Conservation (phyloP, 331 rosid species). For the Arachis monticola region DNA sequence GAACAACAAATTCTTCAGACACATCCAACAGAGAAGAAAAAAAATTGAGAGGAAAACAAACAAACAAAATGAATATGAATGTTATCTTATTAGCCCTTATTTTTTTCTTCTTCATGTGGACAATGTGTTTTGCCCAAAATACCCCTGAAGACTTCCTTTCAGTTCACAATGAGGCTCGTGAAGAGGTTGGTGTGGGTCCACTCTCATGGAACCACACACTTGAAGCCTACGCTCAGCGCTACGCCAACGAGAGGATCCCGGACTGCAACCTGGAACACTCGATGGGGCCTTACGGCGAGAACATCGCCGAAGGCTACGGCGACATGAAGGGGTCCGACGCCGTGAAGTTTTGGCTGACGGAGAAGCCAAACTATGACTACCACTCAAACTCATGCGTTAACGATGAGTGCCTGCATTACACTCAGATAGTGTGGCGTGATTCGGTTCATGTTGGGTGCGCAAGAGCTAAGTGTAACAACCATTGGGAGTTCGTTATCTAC, state of each 20-base stretch:
- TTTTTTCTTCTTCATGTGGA: background rate
- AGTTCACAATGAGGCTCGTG: slow-evolving; percentile 44
- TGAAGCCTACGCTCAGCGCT: slow-evolving; percentile 45
- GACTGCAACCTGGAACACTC: slow-evolving; percentile 53
- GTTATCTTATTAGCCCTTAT: slow-evolving; percentile 13
- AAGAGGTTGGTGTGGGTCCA: slow-evolving; percentile 39
- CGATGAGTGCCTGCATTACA: slow-evolving; percentile 48
- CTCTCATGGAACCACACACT: slow-evolving; percentile 49
- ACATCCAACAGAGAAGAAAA: background rate
- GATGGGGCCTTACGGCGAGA: slow-evolving; percentile 47
- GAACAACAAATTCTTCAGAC: background rate
- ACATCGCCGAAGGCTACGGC: slow-evolving; percentile 35
- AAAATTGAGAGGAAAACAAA: background rate
- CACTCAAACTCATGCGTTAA: slow-evolving; percentile 40
- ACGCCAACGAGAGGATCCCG: slow-evolving; percentile 35
- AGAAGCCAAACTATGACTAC: slow-evolving; percentile 40
- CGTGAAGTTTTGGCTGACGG: slow-evolving; percentile 40
- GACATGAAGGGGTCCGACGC: slow-evolving; percentile 39
- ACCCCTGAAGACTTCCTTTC: slow-evolving; percentile 33
- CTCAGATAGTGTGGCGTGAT: slow-evolving; percentile 51
- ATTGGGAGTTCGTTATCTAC: slow-evolving; percentile 41
- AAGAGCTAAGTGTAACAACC: slow-evolving; percentile 45
- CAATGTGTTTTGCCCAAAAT: slow-evolving; percentile 30
- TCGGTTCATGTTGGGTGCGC: slow-evolving; percentile 47
- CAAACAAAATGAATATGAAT: slow-evolving; percentile 1